Conservation (phyloP, 2,329 filamentous ascomycete species). For the Rhynchosporium secalis region DNA sequence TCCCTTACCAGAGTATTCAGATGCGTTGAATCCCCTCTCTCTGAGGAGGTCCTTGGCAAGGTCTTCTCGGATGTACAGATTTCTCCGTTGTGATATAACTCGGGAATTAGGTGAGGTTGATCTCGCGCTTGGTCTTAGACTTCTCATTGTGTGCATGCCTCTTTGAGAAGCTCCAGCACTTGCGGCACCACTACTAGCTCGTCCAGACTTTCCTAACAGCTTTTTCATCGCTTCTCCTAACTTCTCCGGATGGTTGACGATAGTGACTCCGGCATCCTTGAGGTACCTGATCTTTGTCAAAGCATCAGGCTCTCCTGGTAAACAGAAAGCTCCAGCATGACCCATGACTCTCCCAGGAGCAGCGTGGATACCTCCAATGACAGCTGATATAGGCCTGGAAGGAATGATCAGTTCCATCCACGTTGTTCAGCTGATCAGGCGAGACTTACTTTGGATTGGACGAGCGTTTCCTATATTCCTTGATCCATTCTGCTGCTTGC, state of each 20-base stretch:
- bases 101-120: slow-evolving; percentile 1
- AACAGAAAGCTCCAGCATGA: slow-evolving; percentile 73
- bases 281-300: slow-evolving; percentile 66
- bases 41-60: slow-evolving; percentile 58
- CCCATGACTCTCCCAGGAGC: slow-evolving; percentile 70
- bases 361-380: slow-evolving; percentile 68
- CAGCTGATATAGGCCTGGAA: slow-evolving; percentile 66
- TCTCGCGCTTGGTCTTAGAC: slow-evolving; percentile 25
- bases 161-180: slow-evolving; percentile 47
- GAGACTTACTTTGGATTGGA: slow-evolving; percentile 61
- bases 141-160: slow-evolving; percentile 50
- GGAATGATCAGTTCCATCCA: slow-evolving; percentile 1
- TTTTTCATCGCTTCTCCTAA: slow-evolving; percentile 69
- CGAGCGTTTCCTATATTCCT: slow-evolving; percentile 58
- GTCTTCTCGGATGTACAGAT: slow-evolving; percentile 55
- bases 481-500: slow-evolving; percentile 73
- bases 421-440: not conserved
- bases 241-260: slow-evolving; percentile 75
- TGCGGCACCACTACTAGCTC: slow-evolving; percentile 41
- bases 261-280: slow-evolving; percentile 63
- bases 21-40: slow-evolving; percentile 48
- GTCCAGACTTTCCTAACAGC: slow-evolving; percentile 49
- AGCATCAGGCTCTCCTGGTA: slow-evolving; percentile 64
- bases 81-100: slow-evolving; percentile 45
- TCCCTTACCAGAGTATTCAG: slow-evolving; percentile 41